Evolutionary conservation across 75 land plant genomes (phyloP).

Genomic region (Pinus tabuliformis): DNA sequence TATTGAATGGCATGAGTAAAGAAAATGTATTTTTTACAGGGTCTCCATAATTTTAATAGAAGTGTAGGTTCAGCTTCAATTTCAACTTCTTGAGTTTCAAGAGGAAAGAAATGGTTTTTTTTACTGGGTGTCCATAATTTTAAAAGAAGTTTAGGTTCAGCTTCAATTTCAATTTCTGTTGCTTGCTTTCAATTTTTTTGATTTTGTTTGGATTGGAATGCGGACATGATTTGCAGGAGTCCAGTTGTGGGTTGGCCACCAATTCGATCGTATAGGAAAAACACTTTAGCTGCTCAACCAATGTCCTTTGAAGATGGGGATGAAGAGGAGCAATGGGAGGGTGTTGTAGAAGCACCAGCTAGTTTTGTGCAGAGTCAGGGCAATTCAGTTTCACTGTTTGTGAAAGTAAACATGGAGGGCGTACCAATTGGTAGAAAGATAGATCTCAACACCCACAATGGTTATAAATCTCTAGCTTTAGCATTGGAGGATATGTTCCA

Average conservation of each 20-base stretch:
- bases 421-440: conserved; percentile 41
- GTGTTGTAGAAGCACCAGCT: neutral
- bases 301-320: neutral
- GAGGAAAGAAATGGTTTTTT: too few species aligned
- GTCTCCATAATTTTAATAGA: neutral
- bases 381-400: conserved; percentile 10
- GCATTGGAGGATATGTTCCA: conserved; percentile 35
- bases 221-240: conserved; percentile 8
- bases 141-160: neutral
- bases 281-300: neutral
- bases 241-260: conserved; percentile 45
- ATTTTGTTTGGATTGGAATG: neutral
- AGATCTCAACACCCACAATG: conserved; percentile 31
- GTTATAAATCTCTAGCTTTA: conserved; percentile 23
- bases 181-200: neutral
- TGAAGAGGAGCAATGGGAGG: neutral
- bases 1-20: too few species aligned
- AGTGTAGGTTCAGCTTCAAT: neutral
- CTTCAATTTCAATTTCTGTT: neutral
- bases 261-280: conserved; percentile 20
- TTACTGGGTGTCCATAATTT: neutral
- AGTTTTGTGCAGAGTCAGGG: neutral
- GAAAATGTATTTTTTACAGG: neutral
- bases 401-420: conserved; percentile 49
- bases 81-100: neutral